Evolutionary conservation across 2,329 filamentous ascomycete genomes (phyloP).

Genomic region (Sclerotinia spermophila): DNA sequence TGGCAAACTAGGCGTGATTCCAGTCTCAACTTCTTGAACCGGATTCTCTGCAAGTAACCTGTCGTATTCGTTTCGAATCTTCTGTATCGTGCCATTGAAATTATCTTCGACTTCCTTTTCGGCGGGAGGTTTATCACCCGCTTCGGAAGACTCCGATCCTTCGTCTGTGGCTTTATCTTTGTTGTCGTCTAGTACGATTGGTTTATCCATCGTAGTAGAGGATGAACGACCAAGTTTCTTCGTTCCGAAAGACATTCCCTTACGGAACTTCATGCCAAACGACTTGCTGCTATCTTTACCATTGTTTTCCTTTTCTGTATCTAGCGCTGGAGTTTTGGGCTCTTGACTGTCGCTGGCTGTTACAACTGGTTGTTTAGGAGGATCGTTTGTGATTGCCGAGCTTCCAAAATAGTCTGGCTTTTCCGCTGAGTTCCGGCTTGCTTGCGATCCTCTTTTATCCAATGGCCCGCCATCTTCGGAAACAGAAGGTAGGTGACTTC

Average conservation of each 20-base stretch:
- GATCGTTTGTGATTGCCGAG: constrained; percentile 47
- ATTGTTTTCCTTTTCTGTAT: constrained; percentile 54
- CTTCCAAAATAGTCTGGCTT: constrained; percentile 73
- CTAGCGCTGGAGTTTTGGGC: constrained; percentile 43
- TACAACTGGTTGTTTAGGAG: constrained; percentile 44
- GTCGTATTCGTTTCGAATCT: constrained; percentile 69
- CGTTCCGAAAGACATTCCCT: constrained; percentile 66
- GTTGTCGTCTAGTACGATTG: constrained; percentile 72
- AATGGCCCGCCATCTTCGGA: constrained; percentile 49
- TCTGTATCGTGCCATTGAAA: constrained; percentile 68
- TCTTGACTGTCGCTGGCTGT: constrained; percentile 43
- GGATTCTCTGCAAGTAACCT: constrained; percentile 57
- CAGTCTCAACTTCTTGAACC: constrained; percentile 54
- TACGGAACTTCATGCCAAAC: constrained; percentile 80
- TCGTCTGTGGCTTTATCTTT: constrained; percentile 71
- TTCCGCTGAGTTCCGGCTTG: constrained; percentile 59
- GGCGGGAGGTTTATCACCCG: constrained; percentile 54
- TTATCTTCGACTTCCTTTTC: constrained; percentile 74
- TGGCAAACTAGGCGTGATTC: constrained; percentile 64
- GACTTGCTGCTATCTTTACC: constrained; percentile 58
- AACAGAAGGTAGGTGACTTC: constrained; percentile 43
- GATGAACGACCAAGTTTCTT: constrained; percentile 77
- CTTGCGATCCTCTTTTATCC: constrained; percentile 54
- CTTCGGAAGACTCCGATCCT: constrained; percentile 56
- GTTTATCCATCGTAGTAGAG: constrained; percentile 67